Evolutionary conservation across 441 rosid genomes (phyloP), one percentile per base, ranked within the genome.

Genomic region (Breynia disticha): DNA sequence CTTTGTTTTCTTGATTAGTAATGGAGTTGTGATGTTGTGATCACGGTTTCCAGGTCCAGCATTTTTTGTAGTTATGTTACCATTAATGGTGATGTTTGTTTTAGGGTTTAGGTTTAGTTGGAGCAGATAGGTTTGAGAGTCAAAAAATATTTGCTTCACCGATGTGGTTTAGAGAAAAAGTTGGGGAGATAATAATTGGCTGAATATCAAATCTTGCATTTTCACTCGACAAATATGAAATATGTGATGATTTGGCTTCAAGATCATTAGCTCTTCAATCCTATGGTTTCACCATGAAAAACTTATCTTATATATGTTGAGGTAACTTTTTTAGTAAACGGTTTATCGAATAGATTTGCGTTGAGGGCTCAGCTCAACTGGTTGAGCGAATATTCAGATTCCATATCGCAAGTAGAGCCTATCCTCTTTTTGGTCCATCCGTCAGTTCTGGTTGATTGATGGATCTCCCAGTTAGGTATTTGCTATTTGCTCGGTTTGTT

Each of bases 401-500:
- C n/a, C n/a, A n/a, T n/a, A n/a, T n/a, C n/a, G n/a, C n/a, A n/a
- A n/a, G n/a, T n/a, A n/a, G n/a, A n/a, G n/a, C n/a, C n/a, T n/a
- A n/a, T n/a, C n/a, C n/a, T n/a, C n/a, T n/a, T n/a, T n/a, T n/a
- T n/a, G n/a, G n/a, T n/a, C n/a, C n/a, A n/a, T n/a, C n/a, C n/a
- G n/a, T n/a, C n/a, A n/a, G n/a, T n/a, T n/a, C n/a, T 85, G 89
- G 95, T 53, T 20, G n/a, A 85, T 85, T 24, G 74, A 74, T 18
- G 42, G 45, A 61, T n/a, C n/a, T n/a, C n/a, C n/a, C n/a, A n/a
- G n/a, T n/a, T n/a, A n/a, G n/a, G n/a, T n/a, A n/a, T n/a, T n/a
- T n/a, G n/a, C n/a, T n/a, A n/a, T n/a, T n/a, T n/a, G n/a, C n/a
- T n/a, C n/a, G n/a, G n/a, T n/a, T n/a, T n/a, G n/a, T n/a, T n/a